Evolutionary conservation across 2,329 filamentous ascomycete species (phyloP), one percentile per base, ranked within the genome.

Genomic region (Alternaria tenuissima): DNA sequence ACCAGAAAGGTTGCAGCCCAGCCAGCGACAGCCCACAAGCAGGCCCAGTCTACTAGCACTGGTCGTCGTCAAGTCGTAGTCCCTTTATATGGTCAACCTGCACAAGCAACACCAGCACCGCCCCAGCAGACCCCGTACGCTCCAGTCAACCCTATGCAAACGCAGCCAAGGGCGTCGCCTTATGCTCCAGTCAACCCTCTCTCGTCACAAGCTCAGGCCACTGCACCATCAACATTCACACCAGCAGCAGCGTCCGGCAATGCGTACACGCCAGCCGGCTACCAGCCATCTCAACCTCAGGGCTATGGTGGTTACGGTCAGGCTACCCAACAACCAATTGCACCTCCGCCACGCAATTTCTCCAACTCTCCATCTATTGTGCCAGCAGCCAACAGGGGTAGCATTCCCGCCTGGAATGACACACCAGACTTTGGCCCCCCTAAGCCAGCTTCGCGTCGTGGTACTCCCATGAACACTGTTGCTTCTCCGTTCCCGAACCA

Each of bases 381-480:
- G 36, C 89, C 93, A 22, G 88, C 92, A 18, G 87, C 91, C 9
- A 88, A 88, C 72, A 83, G 87, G 58, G 89, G 89, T 73, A 90
- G 91, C 65, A 89, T 89, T 64, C 87, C 89, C 28, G 91, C 91
- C 69, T 99, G 95, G 95, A 99, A 99, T 70, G 95, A 99, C 78
- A 90, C 96, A 52, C 95, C 95, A 1, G 86, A 97, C 57, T 88
- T 98, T 67, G 76, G 81, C 46, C 85, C 67, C 6, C 87, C 46
- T 92, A 94, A 81, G 55, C 85, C 90, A n/a, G 86, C 87, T 14
- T 86, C 89, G 22, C 88, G 94, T 67, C 88, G 90, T 74, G 85
- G 85, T 46, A 97, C 94, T 1, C 93, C 94, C 56, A 82, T 88
- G 43, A 86, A 88, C 52, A 83, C 90, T 3, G 88, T 93, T 52